Base-by-base conservation (phyloP, 257 asterid genomes). In the Coffea canephora region DNA sequence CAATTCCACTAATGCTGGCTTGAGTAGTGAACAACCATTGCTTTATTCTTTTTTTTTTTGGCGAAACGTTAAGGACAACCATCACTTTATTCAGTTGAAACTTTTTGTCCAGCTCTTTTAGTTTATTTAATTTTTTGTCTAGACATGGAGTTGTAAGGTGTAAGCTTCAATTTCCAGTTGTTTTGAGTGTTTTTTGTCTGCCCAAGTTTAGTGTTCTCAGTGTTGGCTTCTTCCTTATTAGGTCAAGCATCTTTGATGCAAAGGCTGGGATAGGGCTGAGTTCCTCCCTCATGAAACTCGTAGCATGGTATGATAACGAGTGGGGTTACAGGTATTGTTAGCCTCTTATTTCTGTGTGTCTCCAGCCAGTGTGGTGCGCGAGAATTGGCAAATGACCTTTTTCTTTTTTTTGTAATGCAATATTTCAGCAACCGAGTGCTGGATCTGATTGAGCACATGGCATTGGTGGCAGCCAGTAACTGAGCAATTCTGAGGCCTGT, bases 231-330 rank as follows among this genome's bases (percentile, higher is more conserved):
- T 23, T 55, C 69, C 39, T 78, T 71, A n/a, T 34, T 71, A 96
- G 99, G 89, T 96, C 99, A 7, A 96, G 99, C 91, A 96, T 96
- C 79, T 96, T 96, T 82, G 99, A 96, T 55, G 97, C 99, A 12
- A 96, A 96, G 73, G 99, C 98, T 81, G 99, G 99, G 57, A 96
- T 96, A 13, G 99, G 99, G 64, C 91, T 96, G 41, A 96, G 95
- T 65, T 85, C 82, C 69, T 89, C 97, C 23, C 91, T 94, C 89
- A 83, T 96, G 96, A 96, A 96, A 88, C 91, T 96, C 0, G 96
- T 96, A 66, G 88, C 99, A 10, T 96, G 99, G 99, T 96, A 96
- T 41, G 99, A 96, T 64, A 96, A 94, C 31, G 99, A 96, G 83
- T 96, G 98, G 98, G 99, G 99, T 80, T 96, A 96, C 97, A 96